Base-by-base conservation (phyloP, 345 rosid genomes). In the Moricandia moricandioides region DNA sequence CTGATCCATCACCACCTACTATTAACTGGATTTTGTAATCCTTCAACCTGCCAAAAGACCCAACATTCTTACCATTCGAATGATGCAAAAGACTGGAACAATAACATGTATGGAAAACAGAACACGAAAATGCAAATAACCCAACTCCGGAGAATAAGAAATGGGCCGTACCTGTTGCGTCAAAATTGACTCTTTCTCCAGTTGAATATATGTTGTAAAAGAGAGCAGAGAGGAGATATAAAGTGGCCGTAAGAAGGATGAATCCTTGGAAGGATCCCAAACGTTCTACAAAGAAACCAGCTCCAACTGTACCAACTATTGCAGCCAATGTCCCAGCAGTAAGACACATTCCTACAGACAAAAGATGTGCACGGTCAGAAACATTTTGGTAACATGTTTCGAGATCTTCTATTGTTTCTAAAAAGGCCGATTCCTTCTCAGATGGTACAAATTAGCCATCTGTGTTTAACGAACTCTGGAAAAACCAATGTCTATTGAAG, bases 261-360 rank as follows among this genome's bases (percentile, higher is more conserved):
- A 95, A 91, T 83, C 97, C 99, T 82, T 74, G 88, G 84, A 95
- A 95, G 10, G 99, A 95, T 51, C 99, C 97, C 35, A 89, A 83
- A 47, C 86, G 70, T 68, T 95, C 97, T 18, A 90, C 97, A 77
- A 91, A 95, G 85, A 85, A 95, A 74, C 97, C 97, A 78, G 92
- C 84, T 82, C 99, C 97, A 70, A 95, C 91, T 7, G 99, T 91
- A 64, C 99, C 99, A 69, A 89, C 55, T 80, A 95, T 91, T 52
- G 99, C 99, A 33, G 99, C 97, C 31, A 84, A 66, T 18, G 97
- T 95, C 49, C 97, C 97, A 4, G 87, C 96, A 34, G 99, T 88
- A 67, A 88, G 89, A 59, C 97, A 84, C 40, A 95, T 76, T 78
- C 98, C 98, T 94, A 74, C 12, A 13, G 76, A 70, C 64, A 82